These are phyloP conservation scores for Saraca asoca DNA, from an alignment of 331 rosid genomes.

Conservation along the genomic window DNA sequence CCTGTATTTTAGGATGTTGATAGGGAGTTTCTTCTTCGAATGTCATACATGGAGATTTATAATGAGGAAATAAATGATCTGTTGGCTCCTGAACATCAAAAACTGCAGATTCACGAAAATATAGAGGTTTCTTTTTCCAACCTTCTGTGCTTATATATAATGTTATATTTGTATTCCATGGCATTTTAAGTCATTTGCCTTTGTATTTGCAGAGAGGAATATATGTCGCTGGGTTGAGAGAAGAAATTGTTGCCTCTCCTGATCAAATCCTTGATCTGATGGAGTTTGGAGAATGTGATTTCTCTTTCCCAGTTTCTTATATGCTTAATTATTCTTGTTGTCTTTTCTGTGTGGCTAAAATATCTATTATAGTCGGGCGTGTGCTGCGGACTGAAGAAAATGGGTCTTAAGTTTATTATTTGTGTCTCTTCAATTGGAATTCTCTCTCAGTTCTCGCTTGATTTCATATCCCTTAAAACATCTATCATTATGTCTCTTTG, in stretches of 20 bases:
- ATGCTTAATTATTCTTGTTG: neutral
- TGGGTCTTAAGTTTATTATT: constrained; percentile 24
- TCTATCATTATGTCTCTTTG: neutral
- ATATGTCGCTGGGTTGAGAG: constrained; percentile 92
- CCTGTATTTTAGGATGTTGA: constrained; percentile 62
- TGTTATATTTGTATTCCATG: constrained; percentile 23
- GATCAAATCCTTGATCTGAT: constrained; percentile 82
- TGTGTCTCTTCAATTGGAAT: constrained; percentile 12
- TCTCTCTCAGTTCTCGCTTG: neutral
- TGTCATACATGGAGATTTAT: constrained; percentile 98
- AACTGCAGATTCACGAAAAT: constrained; percentile 94
- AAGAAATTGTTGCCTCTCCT: constrained; percentile 90
- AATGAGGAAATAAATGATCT: constrained; percentile 94
- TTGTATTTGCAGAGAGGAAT: constrained; percentile 73
- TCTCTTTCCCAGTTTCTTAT: constrained; percentile 8
- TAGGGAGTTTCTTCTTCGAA: constrained; percentile 89
- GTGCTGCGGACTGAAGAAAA: constrained; percentile 11
- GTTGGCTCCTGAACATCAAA: constrained; percentile 89
- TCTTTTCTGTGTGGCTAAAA: constrained; percentile 14
- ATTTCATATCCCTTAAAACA: constrained; percentile 9
- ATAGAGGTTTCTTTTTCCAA: constrained; percentile 57
- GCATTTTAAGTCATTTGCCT: constrained; percentile 26
- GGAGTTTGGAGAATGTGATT: constrained; percentile 89
- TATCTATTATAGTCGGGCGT: constrained; percentile 21
- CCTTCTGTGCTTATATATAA: neutral